Percentiles rank a stretch among this genome's conserved stretches.
These are phyloP conservation scores for Spergularia azorica DNA, from an alignment of 179 eudicot genomes.

Conservation along the genomic window DNA sequence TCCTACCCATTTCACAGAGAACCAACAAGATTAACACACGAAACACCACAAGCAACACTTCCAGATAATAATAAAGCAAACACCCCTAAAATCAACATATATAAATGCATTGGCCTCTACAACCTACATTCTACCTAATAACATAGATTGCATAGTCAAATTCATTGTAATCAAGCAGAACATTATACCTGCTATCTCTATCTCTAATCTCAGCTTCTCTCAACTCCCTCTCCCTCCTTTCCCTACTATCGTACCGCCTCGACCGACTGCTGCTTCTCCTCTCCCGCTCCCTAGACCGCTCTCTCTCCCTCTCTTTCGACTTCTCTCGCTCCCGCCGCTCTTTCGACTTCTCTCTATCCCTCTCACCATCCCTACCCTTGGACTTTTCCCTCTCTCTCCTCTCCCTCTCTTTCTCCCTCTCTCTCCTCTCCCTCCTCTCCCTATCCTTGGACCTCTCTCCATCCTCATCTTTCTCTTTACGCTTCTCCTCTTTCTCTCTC, in stretches of 20 bases:
- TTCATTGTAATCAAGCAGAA: background rate
- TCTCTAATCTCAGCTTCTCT: slow-evolving; percentile 40
- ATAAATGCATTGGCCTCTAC: too few species aligned
- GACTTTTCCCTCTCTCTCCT: slow-evolving; percentile 26
- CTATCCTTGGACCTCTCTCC: slow-evolving; percentile 18
- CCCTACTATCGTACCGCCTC: slow-evolving; percentile 27
- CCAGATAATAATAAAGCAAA: too few species aligned
- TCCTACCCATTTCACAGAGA: too few species aligned
- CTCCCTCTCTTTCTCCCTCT: slow-evolving; percentile 23
- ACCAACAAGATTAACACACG: too few species aligned
- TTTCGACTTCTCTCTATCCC: background rate
- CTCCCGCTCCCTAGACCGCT: slow-evolving; percentile 15
- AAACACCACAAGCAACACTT: too few species aligned
- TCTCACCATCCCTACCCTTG: slow-evolving; percentile 28
- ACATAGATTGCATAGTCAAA: too few species aligned
- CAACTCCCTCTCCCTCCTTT: slow-evolving; percentile 28
- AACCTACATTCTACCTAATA: too few species aligned
- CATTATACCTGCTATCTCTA: slow-evolving; percentile 31
- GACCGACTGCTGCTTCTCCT: slow-evolving; percentile 35
- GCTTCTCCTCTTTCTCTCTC: slow-evolving; percentile 8
- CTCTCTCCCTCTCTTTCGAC: slow-evolving; percentile 21
- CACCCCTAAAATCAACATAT: too few species aligned
- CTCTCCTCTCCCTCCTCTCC: slow-evolving; percentile 22
- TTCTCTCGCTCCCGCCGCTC: background rate
- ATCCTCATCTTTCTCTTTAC: slow-evolving; percentile 12